A percentile compares a stretch with the other conserved stretches of the same genome.
Evolutionary conservation across 225 moss, liverwort and hornwort genomes (phyloP).

Genomic region (Polytrichum commune): DNA sequence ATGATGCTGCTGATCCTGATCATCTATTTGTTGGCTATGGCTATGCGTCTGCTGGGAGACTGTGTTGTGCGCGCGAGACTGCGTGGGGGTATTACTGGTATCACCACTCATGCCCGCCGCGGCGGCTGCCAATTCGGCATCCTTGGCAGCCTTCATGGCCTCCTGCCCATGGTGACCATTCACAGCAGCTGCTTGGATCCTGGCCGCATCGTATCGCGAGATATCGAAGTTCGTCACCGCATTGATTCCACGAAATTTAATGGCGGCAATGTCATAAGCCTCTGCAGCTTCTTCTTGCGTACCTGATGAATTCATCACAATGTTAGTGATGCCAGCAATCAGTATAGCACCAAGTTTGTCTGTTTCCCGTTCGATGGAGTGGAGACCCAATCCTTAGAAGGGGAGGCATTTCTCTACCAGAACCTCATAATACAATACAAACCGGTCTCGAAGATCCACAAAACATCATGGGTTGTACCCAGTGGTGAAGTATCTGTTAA

Average conservation of each 20-base stretch:
- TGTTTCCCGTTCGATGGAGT: too few relatives aligned
- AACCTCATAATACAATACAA: too few relatives aligned
- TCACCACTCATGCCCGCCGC: constrained; percentile 19
- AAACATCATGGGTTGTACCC: too few relatives aligned
- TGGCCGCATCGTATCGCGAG: constrained; percentile 90
- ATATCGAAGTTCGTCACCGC: constrained; percentile 99
- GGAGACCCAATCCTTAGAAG: too few relatives aligned
- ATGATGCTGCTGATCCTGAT: constrained; percentile 74
- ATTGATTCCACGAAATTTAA: constrained; percentile 96
- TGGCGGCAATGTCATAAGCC: constrained; percentile 96
- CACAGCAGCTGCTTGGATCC: constrained; percentile 56
- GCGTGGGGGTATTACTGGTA: constrained; percentile 42
- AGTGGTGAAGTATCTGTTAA: too few relatives aligned
- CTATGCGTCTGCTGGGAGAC: constrained; percentile 43
- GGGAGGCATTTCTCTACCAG: too few relatives aligned
- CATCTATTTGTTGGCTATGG: constrained; percentile 50
- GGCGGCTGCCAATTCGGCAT: constrained; percentile 44
- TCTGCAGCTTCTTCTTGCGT: constrained; percentile 99
- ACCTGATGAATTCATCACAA: constrained; percentile 36
- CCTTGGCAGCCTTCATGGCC: constrained; percentile 62
- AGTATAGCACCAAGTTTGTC: too few relatives aligned
- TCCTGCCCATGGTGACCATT: constrained; percentile 54
- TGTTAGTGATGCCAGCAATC: too few relatives aligned
- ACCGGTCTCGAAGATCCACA: too few relatives aligned
- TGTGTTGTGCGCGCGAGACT: constrained; percentile 39